Evolutionary conservation across 192 early-diverging fungal species (phyloP).

Genomic region (Haplosporangium gracile): DNA sequence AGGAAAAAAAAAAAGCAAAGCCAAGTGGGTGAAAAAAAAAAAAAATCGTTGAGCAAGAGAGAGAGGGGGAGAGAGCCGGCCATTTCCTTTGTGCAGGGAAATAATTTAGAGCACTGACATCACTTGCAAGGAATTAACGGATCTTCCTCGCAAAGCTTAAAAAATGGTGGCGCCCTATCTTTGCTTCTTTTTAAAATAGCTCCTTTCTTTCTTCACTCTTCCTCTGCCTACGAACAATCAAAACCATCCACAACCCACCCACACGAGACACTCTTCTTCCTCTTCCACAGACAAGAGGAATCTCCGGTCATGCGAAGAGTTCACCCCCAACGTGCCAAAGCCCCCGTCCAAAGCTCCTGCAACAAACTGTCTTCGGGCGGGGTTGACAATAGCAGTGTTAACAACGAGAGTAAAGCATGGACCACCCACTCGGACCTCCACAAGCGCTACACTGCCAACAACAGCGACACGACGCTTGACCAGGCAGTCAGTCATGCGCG

Average conservation of each 20-base stretch:
- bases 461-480: neutral
- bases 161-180: too few species aligned
- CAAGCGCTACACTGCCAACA: neutral
- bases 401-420: constrained; percentile 7
- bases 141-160: neutral
- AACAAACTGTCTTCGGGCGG: neutral
- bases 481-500: neutral
- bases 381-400: neutral
- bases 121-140: neutral
- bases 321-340: constrained; percentile 21
- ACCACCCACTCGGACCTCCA: constrained; percentile 1
- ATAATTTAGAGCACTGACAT: neutral
- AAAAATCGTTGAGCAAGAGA: neutral
- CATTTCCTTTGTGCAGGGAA: neutral
- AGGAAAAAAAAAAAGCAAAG: constrained; percentile 20
- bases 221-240: too few species aligned
- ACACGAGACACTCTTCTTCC: neutral
- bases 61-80: neutral
- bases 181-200: neutral
- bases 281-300: neutral
- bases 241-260: neutral
- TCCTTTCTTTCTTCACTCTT: neutral
- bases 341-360: neutral
- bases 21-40: neutral
- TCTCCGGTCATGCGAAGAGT: constrained; percentile 13